Evolutionary conservation across 768 basidiomycete species (phyloP).

Genomic region (Leucocoprinus leucothites): DNA sequence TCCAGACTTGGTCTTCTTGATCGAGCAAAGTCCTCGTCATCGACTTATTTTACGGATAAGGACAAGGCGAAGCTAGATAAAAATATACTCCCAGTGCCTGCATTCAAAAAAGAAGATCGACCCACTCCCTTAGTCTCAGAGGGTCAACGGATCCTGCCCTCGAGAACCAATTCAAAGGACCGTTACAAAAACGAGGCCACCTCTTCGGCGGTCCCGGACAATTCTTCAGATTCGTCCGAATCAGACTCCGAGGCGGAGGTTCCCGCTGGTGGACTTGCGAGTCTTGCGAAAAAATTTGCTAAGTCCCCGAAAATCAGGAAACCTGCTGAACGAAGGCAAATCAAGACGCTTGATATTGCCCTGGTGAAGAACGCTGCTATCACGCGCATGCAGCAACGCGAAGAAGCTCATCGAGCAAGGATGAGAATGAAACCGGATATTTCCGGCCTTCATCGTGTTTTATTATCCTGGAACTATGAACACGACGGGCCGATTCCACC

Average conservation of each 20-base stretch:
- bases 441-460: conserved; percentile 66
- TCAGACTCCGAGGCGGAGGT: conserved; percentile 48
- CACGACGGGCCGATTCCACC: conserved; percentile 65
- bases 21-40: conserved; percentile 14
- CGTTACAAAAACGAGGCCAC: conserved; percentile 27
- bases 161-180: conserved; percentile 12
- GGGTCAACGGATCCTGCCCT: not conserved
- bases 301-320: conserved; percentile 60
- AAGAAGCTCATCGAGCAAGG: conserved; percentile 58
- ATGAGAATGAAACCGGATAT: conserved; percentile 83
- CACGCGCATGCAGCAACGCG: conserved; percentile 51
- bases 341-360: conserved; percentile 60
- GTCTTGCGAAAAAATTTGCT: conserved; percentile 52
- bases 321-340: conserved; percentile 53
- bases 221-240: conserved; percentile 40
- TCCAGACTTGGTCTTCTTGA: not conserved
- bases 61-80: conserved; percentile 19
- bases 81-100: conserved; percentile 2
- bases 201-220: conserved; percentile 21
- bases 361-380: conserved; percentile 40
- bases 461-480: conserved; percentile 87
- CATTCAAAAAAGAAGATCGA: conserved; percentile 10
- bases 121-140: not conserved
- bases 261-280: conserved; percentile 43
- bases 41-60: conserved; percentile 21